Base-by-base conservation (phyloP, 2,329 filamentous ascomycete species). In the Ophiosphaerella herpotricha region DNA sequence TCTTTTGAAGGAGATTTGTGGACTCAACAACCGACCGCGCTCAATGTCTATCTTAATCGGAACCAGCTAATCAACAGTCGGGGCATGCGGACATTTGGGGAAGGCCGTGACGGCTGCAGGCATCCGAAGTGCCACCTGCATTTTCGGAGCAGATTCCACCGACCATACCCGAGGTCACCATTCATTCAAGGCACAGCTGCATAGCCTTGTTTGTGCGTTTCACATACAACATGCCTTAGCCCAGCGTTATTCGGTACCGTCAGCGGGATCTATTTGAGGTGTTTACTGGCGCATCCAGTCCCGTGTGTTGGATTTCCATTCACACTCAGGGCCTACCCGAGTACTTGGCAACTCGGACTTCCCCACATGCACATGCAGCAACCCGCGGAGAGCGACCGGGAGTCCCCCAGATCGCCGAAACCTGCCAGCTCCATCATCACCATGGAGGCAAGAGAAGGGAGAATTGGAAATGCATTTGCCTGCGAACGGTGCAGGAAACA, bases 401-500 rank as follows among this genome's bases (percentile, higher is more conserved):
- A 59, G 39, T 57, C 60, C 53, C 60, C 60, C 47, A 56, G 57
- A 38, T 60, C 64, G 43, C 60, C 61, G 51, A 58, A 54, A 47
- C 59, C 61, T 60, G 50, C 64, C 52, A 60, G 43, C 54, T 58
- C 63, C 52, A 61, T 55, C 44, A 49, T 58, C 66, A 56, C 61
- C 50, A 70, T 72, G 67, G 68, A 71, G 39, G 58, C 57, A 60
- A 68, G 62, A 63, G 68, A 72, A 54, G 67, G 66, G 29, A 66
- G 68, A 52, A 66, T 64, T 50, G 67, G 69, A 38, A 72, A 72
- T 48, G 68, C 69, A 3, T 71, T 71, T 61, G 69, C 69, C 38
- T 72, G 69, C 48, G 69, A 71, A 47, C 55, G 69, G 29, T 72
- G 69, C 49, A 61, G 69, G 37, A 70, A 71, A 50, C 69, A 72